Base-by-base conservation (phyloP, 192 early-diverging fungal genomes). In the Gamsiella multidivaricata region DNA sequence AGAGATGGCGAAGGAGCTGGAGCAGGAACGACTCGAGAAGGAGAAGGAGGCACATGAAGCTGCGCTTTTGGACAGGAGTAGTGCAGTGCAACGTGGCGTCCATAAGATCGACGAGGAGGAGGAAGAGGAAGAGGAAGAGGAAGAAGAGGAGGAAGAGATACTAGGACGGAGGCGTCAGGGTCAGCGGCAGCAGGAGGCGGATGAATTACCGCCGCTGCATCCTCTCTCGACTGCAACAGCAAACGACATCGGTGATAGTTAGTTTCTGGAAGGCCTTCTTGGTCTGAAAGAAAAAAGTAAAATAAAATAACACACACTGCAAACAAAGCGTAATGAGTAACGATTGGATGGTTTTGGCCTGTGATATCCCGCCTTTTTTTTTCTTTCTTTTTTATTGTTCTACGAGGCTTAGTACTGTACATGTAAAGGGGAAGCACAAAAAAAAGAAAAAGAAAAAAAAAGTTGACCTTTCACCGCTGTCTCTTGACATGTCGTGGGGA, bases 1-100 rank as follows among this genome's bases (percentile, higher is more conserved):
- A 31, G 74, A 78, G 54, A 69, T 78, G 74, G 74, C 74, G 8
- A 63, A 69, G 41, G 74, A 78, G 36, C 15, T 68, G 34, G 74
- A 78, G 52, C 26, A 58, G 65, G 74, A 78, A 10, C 53, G 61
- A 22, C 53, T 53, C 25, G 71, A 75, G 42, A 25, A 17, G 32
- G 61, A 64, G 39, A 33, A 18, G 37, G 37, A 39, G 37, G 37
- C 37, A 12, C 5, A 39, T 5, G 37, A 39, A 12, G 12, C 37
- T 9, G 5, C 12, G 37, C 12, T 12, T 5, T 39, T 12, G n/a
- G n/a, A n/a, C n/a, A n/a, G 18, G 23, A 3, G 4, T 18, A 34
- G 59, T 29, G 32, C 36, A 20, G n/a, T 63, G 5, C 68, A 56
- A 14, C 28, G 51, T 8, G 15, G 37, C 0, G 59, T 61, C 11